Evolutionary conservation across 1,139 yeast genomes (phyloP).

Genomic region (Geotrichum bryndzae): DNA sequence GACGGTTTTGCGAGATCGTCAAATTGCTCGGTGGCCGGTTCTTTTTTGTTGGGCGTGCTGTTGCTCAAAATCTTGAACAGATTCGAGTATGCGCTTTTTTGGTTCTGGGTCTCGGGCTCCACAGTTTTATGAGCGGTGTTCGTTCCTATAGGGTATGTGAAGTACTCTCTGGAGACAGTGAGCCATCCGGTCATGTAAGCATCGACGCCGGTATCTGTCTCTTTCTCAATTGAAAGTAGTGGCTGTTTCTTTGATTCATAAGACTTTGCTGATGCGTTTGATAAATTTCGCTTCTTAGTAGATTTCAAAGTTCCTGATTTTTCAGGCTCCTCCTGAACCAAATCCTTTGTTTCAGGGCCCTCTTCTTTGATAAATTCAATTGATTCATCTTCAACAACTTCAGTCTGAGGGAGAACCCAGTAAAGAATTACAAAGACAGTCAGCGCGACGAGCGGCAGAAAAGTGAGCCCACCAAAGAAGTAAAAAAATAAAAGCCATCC

Average conservation of each 20-base stretch:
- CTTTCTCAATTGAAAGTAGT: constrained; percentile 41
- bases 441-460: constrained; percentile 52
- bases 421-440: constrained; percentile 33
- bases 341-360: neutral
- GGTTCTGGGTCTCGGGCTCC: neutral
- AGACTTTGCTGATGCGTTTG: neutral
- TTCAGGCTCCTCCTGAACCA: neutral
- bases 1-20: neutral
- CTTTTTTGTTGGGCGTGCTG: neutral
- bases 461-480: constrained; percentile 72
- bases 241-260: constrained; percentile 16
- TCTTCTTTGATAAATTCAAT: neutral
- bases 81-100: constrained; percentile 42
- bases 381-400: neutral
- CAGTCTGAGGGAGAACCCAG: constrained; percentile 35
- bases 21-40: neutral
- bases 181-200: constrained; percentile 74
- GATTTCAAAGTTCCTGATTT: neutral
- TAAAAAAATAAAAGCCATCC: constrained; percentile 39
- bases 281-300: neutral
- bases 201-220: constrained; percentile 53
- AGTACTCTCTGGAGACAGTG: constrained; percentile 72
- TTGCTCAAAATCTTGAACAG: neutral
- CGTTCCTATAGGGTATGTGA: constrained; percentile 39
- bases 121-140: constrained; percentile 14